A percentile compares a stretch with the other conserved stretches of the same genome.
Evolutionary conservation across 805 yeast species (phyloP).

Genomic region (Cyberlindnera nakhonratchasimensis): DNA sequence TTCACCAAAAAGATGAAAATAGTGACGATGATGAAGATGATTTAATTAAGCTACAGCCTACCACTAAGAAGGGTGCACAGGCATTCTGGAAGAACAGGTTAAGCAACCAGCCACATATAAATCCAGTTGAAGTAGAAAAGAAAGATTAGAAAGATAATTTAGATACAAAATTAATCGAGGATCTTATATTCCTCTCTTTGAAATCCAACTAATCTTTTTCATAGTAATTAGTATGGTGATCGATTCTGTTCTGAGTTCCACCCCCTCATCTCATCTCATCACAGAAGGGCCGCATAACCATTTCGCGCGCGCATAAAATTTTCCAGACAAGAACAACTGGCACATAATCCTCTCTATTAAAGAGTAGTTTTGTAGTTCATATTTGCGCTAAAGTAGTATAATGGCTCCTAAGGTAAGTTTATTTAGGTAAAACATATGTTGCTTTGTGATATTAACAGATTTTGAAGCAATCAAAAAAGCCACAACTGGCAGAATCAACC

Average conservation of each 20-base stretch:
- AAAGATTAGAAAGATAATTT: not conserved
- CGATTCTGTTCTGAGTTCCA: no score
- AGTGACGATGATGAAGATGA: conserved; percentile 24
- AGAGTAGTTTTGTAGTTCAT: not conserved
- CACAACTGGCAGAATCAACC: not conserved
- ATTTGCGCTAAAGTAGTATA: not conserved
- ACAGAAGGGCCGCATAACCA: conserved; percentile 13
- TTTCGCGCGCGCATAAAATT: conserved; percentile 13
- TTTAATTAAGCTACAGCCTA: conserved; percentile 27
- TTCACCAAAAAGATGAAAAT: conserved; percentile 8
- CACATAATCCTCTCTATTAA: conserved; percentile 9
- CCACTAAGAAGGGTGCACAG: conserved; percentile 24
- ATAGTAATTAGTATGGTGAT: no score
- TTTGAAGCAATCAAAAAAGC: conserved; percentile 5
- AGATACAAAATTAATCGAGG: not conserved
- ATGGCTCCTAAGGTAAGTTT: conserved; percentile 6
- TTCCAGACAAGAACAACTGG: conserved; percentile 6
- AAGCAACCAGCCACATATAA: conserved; percentile 6
- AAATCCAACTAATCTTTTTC: no score
- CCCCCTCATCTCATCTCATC: conserved; percentile 5
- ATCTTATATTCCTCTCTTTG: no score
- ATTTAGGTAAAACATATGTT: not conserved
- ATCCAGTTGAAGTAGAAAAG: not conserved
- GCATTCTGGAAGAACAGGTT: conserved; percentile 27
- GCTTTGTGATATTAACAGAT: conserved; percentile 1